Evolutionary conservation across 495 filamentous ascomycete genomes (phyloP), one percentile per base, ranked within the genome.

Genomic region (Evernia prunastri): DNA sequence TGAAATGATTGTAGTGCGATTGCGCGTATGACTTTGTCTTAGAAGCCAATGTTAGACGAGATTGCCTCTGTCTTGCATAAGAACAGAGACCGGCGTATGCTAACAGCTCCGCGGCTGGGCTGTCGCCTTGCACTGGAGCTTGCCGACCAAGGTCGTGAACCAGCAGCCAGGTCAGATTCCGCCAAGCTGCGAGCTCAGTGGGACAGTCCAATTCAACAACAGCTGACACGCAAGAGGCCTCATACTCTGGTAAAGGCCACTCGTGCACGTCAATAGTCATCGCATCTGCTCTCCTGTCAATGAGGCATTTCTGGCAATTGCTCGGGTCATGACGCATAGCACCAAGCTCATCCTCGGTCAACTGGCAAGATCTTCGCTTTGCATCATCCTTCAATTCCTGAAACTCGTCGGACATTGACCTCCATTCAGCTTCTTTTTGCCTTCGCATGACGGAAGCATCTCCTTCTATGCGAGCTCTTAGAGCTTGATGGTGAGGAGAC

Each of bases 81-180:
- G 0, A 1, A 1, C 20, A 25, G 49, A 63, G 51, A 15, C 63
- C 63, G 29, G 29, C 3, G 31, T 63, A 67, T 1, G 11, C 27
- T 10, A 7, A n/a, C n/a, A 63, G n/a, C n/a, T n/a, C n/a, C n/a
- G n/a, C n/a, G n/a, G n/a, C n/a, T n/a, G n/a, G n/a, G n/a, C n/a
- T 27, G 33, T 35, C 7, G 20, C 36, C 65, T 63, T 1, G n/a
- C n/a, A n/a, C n/a, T n/a, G n/a, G n/a, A n/a, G n/a, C n/a, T n/a
- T n/a, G n/a, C n/a, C n/a, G n/a, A n/a, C 59, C 60, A 18, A 67
- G 18, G 40, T 67, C 60, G 18, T 67, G 65, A 18, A 25, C 18
- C 18, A 67, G 31, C 54, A 42, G 51, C 60, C 59, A 67, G n/a
- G 65, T 67, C 1, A 63, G 18, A 20, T 59, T 59, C 17, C 57